phyloP scores from a whole-genome alignment of 2,329 filamentous ascomycete species.

The Rugonectria rugulosa region DNA sequence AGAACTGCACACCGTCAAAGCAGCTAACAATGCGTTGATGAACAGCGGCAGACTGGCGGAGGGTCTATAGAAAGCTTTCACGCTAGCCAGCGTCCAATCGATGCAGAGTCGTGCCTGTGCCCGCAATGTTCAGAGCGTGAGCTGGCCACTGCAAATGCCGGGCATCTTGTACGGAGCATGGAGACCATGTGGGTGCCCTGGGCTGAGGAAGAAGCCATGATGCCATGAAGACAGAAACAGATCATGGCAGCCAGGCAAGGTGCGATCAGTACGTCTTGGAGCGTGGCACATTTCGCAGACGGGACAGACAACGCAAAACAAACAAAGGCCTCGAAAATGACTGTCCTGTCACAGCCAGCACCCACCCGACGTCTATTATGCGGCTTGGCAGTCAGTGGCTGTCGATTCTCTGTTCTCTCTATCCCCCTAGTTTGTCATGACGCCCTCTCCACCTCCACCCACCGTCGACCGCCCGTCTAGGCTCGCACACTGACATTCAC shows the following conservation, averaged over 20 bases:
- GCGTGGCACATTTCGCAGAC: background rate
- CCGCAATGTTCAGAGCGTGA: constrained; percentile 10
- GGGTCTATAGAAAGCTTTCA: background rate
- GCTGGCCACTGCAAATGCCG: constrained; percentile 19
- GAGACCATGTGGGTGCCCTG: background rate
- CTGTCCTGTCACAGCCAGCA: background rate
- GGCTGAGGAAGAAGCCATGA: background rate
- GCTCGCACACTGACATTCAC: constrained; percentile 14
- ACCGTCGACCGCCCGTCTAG: constrained; percentile 22
- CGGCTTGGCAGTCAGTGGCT: background rate
- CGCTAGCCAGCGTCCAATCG: constrained; percentile 18
- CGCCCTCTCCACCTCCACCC: constrained; percentile 19
- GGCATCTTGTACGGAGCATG: background rate
- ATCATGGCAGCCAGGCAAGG: too few species aligned
- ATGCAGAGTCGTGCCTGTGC: constrained; percentile 17
- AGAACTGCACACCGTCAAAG: constrained; percentile 11
- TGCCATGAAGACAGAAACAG: constrained; percentile 9
- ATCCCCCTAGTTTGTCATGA: constrained; percentile 22
- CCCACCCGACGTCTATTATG: background rate
- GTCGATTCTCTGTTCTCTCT: constrained; percentile 5
- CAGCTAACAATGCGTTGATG: constrained; percentile 19
- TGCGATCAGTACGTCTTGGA: background rate
- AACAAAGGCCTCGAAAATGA: background rate
- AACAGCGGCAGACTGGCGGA: constrained; percentile 7
- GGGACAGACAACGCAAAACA: background rate